These are phyloP conservation scores for Exophiala oligosperma DNA, from an alignment of 2,329 filamentous ascomycete species.

Conservation along the genomic window DNA sequence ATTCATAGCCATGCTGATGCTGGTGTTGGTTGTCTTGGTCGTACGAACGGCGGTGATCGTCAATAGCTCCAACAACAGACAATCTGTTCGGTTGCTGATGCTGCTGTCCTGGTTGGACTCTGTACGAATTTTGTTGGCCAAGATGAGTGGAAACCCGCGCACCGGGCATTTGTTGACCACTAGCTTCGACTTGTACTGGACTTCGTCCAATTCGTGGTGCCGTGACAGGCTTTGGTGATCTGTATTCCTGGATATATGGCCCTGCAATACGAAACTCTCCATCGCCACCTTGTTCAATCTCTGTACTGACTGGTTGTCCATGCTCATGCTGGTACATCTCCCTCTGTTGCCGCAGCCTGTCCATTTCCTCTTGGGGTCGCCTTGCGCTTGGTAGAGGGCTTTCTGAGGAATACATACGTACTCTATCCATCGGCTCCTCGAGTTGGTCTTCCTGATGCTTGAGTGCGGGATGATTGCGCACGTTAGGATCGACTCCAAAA, in stretches of 20 bases:
- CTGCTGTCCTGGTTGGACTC: constrained; percentile 1
- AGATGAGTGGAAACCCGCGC: constrained; percentile 10
- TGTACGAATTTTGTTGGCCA: constrained; percentile 5
- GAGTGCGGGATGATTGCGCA: constrained; percentile 18
- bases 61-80: too few species aligned
- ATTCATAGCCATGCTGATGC: not conserved
- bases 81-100: not conserved
- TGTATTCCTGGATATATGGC: constrained; percentile 29
- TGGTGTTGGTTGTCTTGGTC: not conserved
- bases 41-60: too few species aligned
- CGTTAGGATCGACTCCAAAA: constrained; percentile 15
- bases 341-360: constrained; percentile 12
- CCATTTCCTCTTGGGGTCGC: constrained; percentile 20
- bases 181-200: constrained; percentile 15
- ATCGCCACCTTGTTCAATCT: constrained; percentile 4
- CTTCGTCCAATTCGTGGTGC: constrained; percentile 16
- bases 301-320: not conserved
- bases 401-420: constrained; percentile 17
- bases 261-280: constrained; percentile 29
- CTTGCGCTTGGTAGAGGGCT: constrained; percentile 27
- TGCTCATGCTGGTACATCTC: not conserved
- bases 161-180: constrained; percentile 18
- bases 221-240: constrained; percentile 24
- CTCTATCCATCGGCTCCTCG: constrained; percentile 12
- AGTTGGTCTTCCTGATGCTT: constrained; percentile 5